Conservation (phyloP, 2,329 filamentous ascomycete genomes). For the Arachnomyces sp. region DNA sequence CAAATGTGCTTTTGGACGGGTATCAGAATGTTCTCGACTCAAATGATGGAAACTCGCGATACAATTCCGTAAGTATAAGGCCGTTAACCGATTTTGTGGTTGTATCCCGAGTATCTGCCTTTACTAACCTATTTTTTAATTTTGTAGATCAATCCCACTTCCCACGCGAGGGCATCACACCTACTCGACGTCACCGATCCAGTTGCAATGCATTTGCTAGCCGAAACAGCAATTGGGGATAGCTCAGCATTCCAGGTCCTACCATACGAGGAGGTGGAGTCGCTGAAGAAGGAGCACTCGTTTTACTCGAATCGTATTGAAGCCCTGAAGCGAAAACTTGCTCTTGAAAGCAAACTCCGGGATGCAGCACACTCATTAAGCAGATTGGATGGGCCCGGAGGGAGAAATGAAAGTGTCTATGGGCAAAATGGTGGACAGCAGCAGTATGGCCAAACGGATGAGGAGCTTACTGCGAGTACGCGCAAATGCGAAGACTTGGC, state of each 20-base stretch:
- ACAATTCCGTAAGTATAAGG: slow-evolving; percentile 48
- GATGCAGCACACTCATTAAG: slow-evolving; percentile 86
- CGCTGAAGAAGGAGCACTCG: slow-evolving; percentile 78
- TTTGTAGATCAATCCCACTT: slow-evolving; percentile 45
- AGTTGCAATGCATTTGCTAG: slow-evolving; percentile 80
- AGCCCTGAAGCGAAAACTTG: slow-evolving; percentile 71
- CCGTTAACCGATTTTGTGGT: not conserved
- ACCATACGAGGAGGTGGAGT: slow-evolving; percentile 84
- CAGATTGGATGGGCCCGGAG: slow-evolving; percentile 65
- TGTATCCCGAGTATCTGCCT: no score
- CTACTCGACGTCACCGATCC: slow-evolving; percentile 45
- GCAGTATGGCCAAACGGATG: slow-evolving; percentile 50
- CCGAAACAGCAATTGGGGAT: slow-evolving; percentile 86
- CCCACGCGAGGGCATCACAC: slow-evolving; percentile 20
- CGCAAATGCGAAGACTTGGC: slow-evolving; percentile 81
- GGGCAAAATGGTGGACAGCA: slow-evolving; percentile 28
- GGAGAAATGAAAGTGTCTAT: slow-evolving; percentile 42
- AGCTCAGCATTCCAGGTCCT: slow-evolving; percentile 78
- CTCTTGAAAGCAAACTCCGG: slow-evolving; percentile 85
- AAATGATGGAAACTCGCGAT: slow-evolving; percentile 48
- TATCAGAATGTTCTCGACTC: slow-evolving; percentile 52
- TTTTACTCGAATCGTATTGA: slow-evolving; percentile 69
- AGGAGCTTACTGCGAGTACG: slow-evolving; percentile 66
- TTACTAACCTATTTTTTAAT: slow-evolving; percentile 31
- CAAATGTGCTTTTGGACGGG: slow-evolving; percentile 50